Evolutionary conservation across 768 basidiomycete genomes (phyloP).

Genomic region (Leccinum boreale): DNA sequence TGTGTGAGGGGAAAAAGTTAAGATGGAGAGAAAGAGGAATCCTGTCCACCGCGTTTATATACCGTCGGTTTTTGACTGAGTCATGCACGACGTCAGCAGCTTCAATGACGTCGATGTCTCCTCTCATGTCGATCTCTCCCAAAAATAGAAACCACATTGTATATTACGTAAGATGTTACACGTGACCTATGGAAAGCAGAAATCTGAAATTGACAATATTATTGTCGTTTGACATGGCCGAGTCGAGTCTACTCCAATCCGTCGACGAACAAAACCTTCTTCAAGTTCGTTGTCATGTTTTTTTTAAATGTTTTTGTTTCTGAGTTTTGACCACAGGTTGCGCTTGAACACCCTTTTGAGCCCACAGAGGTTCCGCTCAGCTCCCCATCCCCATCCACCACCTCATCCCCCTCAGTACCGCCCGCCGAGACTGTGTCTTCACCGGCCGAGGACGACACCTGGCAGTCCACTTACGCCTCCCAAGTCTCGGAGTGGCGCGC

Average conservation of each 20-base stretch:
- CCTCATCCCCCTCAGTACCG: not conserved
- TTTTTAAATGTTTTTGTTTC: not conserved
- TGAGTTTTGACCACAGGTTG: constrained; percentile 12
- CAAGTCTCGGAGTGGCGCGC: constrained; percentile 70
- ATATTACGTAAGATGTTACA: not conserved
- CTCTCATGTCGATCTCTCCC: constrained; percentile 1
- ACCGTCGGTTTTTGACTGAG: constrained; percentile 1
- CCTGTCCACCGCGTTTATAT: constrained; percentile 11
- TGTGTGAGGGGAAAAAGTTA: not conserved
- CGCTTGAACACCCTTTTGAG: constrained; percentile 27
- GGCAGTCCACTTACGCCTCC: constrained; percentile 68
- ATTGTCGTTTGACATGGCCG: constrained; percentile 19
- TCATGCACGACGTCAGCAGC: constrained; percentile 17
- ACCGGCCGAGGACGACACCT: constrained; percentile 39
- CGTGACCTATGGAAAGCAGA: constrained; percentile 3
- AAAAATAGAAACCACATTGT: constrained; percentile 4
- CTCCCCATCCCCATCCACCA: not conserved
- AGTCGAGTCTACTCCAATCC: constrained; percentile 22
- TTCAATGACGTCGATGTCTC: constrained; percentile 18
- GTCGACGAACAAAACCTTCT: constrained; percentile 23
- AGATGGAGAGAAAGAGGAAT: not conserved
- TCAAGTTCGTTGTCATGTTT: constrained; percentile 11
- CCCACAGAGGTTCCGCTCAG: constrained; percentile 19
- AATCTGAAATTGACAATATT: not conserved
- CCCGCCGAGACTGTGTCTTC: not conserved